A percentile compares a stretch with the other conserved stretches of the same genome.
phyloP scores from a whole-genome alignment of 371 early-diverging fungal species.

The Syncephalastrum racemosum region DNA sequence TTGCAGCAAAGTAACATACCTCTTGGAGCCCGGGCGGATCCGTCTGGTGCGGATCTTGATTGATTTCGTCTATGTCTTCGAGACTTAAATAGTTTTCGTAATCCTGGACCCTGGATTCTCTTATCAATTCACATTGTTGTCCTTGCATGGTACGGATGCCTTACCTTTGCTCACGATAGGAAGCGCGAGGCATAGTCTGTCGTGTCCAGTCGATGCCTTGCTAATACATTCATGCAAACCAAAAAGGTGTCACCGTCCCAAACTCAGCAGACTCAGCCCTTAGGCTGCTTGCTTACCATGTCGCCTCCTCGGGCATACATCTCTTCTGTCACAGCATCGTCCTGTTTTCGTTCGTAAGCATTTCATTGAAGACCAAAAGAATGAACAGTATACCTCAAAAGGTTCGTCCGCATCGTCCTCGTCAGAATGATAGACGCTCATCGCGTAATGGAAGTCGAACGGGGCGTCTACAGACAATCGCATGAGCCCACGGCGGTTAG shows the following conservation, averaged over 20 bases:
- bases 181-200: conserved; percentile 18
- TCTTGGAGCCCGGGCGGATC: too few relatives aligned
- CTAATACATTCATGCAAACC: conserved; percentile 19
- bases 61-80: conserved; percentile 13
- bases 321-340: conserved; percentile 26
- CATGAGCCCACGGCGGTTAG: too few relatives aligned
- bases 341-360: neutral
- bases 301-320: conserved; percentile 35
- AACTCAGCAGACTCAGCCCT: conserved; percentile 4
- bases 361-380: too few relatives aligned
- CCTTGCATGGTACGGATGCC: neutral
- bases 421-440: too few relatives aligned
- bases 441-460: too few relatives aligned
- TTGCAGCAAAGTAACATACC: too few relatives aligned
- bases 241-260: conserved; percentile 10
- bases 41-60: too few relatives aligned
- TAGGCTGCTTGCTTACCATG: conserved; percentile 24
- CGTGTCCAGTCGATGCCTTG: conserved; percentile 43
- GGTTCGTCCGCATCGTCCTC: too few relatives aligned
- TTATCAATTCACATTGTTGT: neutral
- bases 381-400: too few relatives aligned
- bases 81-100: conserved; percentile 28
- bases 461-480: too few relatives aligned
- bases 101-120: conserved; percentile 17
- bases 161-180: conserved; percentile 35